Base-by-base conservation (phyloP, 2,329 filamentous ascomycete genomes). In the Zymoseptoria brevis region DNA sequence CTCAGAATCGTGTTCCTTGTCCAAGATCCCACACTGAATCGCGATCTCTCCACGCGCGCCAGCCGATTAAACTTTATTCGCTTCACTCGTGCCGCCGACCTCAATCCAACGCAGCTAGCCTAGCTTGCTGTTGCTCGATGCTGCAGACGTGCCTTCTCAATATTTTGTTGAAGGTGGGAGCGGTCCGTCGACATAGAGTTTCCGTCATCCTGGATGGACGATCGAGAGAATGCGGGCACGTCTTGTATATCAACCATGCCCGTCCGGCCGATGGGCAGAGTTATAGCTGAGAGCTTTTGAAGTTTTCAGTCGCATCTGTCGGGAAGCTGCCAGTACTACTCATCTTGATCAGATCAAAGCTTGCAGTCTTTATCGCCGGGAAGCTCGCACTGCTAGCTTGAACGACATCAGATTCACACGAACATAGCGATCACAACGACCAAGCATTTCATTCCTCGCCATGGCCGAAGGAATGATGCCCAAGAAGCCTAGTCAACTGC, bases 391-490 rank as follows among this genome's bases (percentile, higher is more conserved):
- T 45, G 13, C 11, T n/a, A 45, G 35, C 35, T 45, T 45, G 35
- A 45, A 16, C 35, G 35, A 45, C 13, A 45, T 16, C 35, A 16
- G 4, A 45, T 45, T 45, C 35, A 16, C 13, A 45, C 2, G 35
- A 7, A 16, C 13, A 45, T 13, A 24, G 4, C 55, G 24, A 29
- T 9, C 50, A 53, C 13, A 51, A 8, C n/a, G 19, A 19, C 45
- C 51, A 19, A 29, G 50, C 52, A 19, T 30, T 29, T 57, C 51
- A 22, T 45, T 22, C 21, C 24, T 26, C 45, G 57, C 57, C 56
- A 69, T 68, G 68, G 62, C 65, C 8, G 62, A 63, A 24, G 59
- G 63, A 2, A 58, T 65, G 45, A 48, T 60, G 24, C 55, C 61
- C 16, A 59, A 56, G 19, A 53, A 61, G 45, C 62, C 63, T 4